Percentiles rank a stretch among this genome's conserved stretches.
phyloP scores from a whole-genome alignment of 352 stramenopile genomes.

The Pythium brassicae region DNA sequence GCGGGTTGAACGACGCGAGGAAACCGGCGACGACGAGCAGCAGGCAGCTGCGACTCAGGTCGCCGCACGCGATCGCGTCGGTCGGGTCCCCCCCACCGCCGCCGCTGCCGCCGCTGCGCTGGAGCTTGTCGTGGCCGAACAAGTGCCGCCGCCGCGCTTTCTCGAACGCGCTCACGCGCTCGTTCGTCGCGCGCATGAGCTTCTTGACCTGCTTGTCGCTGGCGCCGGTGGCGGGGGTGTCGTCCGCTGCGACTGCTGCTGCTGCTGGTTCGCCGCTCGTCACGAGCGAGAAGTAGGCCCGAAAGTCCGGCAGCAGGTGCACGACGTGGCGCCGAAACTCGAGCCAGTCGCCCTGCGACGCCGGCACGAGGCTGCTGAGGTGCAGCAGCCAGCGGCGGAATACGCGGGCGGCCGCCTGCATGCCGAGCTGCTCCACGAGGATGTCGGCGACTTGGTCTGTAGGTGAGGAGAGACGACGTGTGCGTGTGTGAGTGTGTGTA shows the following conservation, averaged over 20 bases:
- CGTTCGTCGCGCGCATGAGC: conserved; percentile 31
- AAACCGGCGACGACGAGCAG: conserved; percentile 70
- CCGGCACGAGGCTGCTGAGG: conserved; percentile 36
- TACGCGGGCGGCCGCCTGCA: conserved; percentile 27
- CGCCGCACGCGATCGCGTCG: conserved; percentile 50
- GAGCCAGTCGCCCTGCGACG: conserved; percentile 58
- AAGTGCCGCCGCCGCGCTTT: conserved; percentile 48
- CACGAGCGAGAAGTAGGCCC: conserved; percentile 15
- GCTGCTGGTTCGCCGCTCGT: neutral
- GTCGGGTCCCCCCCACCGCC: conserved; percentile 20
- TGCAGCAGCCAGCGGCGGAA: conserved; percentile 59
- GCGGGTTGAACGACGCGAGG: conserved; percentile 76
- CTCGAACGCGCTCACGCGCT: conserved; percentile 33
- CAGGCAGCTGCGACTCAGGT: conserved; percentile 62
- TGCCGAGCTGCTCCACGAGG: conserved; percentile 43
- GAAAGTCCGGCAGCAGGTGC: conserved; percentile 50
- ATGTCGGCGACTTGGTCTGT: conserved; percentile 58
- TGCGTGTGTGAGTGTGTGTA: conserved; percentile 5
- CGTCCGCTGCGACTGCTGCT: neutral
- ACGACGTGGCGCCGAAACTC: conserved; percentile 54
- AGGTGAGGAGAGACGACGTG: too few relatives aligned
- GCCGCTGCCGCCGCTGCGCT: conserved; percentile 12
- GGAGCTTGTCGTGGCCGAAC: conserved; percentile 62
- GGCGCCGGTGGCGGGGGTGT: conserved; percentile 2
- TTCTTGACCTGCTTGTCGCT: conserved; percentile 20